Percentiles rank a stretch among this genome's conserved stretches.
Conservation (phyloP, 1,284 basidiomycete species). For the Volvariella volvacea region DNA sequence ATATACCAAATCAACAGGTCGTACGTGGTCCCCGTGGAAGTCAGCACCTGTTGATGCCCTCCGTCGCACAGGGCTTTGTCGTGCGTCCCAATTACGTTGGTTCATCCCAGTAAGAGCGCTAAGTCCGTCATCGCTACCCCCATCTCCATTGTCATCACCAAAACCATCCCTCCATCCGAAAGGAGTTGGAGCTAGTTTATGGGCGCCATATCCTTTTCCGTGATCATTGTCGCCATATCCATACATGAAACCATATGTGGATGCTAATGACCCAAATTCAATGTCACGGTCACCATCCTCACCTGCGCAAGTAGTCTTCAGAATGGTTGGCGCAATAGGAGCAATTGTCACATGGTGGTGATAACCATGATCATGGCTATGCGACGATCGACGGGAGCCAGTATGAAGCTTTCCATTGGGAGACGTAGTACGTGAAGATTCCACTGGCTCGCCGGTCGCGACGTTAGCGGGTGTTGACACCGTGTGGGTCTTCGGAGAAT, state of each 20-base stretch:
- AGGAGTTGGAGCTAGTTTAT: background rate
- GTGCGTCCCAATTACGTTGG: background rate
- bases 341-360: slow-evolving; percentile 71
- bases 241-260: slow-evolving; percentile 17
- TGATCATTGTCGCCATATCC: slow-evolving; percentile 15
- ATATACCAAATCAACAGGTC: slow-evolving; percentile 64
- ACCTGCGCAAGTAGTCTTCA: slow-evolving; percentile 70
- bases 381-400: slow-evolving; percentile 28
- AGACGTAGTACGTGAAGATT: background rate
- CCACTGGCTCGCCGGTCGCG: slow-evolving; percentile 1
- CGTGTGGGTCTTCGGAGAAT: background rate
- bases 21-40: slow-evolving; percentile 23
- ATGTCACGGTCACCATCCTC: slow-evolving; percentile 21
- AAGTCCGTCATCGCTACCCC: slow-evolving; percentile 21
- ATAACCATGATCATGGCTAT: slow-evolving; percentile 31
- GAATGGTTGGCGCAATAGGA: slow-evolving; percentile 87
- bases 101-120: slow-evolving; percentile 9
- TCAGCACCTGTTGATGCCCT: slow-evolving; percentile 14
- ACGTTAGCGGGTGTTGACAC: slow-evolving; percentile 9
- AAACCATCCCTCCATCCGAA: slow-evolving; percentile 26
- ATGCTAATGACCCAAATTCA: slow-evolving; percentile 2
- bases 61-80: background rate
- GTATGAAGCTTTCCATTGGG: slow-evolving; percentile 4
- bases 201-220: slow-evolving; percentile 13
- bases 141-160: slow-evolving; percentile 23